phyloP scores from a whole-genome alignment of 2,329 filamentous ascomycete species.

The Fonsecaea nubica region DNA sequence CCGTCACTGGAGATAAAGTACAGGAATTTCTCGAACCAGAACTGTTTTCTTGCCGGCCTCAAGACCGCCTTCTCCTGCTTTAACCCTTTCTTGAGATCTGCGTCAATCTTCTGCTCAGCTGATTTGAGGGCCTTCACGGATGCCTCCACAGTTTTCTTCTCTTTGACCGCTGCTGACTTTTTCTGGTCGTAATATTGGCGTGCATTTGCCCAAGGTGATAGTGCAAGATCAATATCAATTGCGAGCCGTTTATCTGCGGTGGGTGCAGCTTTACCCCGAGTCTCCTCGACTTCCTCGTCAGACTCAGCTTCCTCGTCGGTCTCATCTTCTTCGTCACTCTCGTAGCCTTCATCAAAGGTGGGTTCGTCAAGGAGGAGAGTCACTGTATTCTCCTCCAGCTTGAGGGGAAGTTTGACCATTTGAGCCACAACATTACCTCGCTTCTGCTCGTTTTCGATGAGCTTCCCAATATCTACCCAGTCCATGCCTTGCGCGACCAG shows the following conservation, averaged over 20 bases:
- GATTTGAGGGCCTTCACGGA: slow-evolving; percentile 84
- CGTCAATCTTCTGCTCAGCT: slow-evolving; percentile 84
- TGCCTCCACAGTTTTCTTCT: slow-evolving; percentile 83
- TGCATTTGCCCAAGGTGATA: slow-evolving; percentile 88
- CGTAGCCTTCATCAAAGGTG: slow-evolving; percentile 66
- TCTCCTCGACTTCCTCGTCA: slow-evolving; percentile 40
- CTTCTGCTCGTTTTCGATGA: slow-evolving; percentile 86
- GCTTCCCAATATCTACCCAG: slow-evolving; percentile 86
- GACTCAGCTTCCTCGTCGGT: slow-evolving; percentile 57
- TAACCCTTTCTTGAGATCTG: slow-evolving; percentile 83
- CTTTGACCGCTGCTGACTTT: slow-evolving; percentile 81
- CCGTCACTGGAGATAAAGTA: slow-evolving; percentile 97
- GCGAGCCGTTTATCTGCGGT: slow-evolving; percentile 58
- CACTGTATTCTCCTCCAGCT: slow-evolving; percentile 86
- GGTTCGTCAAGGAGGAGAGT: slow-evolving; percentile 79
- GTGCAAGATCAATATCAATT: slow-evolving; percentile 82
- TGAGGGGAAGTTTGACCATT: slow-evolving; percentile 84
- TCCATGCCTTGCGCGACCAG: slow-evolving; percentile 96
- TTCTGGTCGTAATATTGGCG: slow-evolving; percentile 91
- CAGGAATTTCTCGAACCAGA: slow-evolving; percentile 97
- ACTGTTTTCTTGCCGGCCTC: slow-evolving; percentile 78
- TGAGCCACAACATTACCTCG: slow-evolving; percentile 83
- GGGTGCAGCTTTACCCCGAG: slow-evolving; percentile 36
- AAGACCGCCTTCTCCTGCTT: slow-evolving; percentile 92
- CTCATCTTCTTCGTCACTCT: slow-evolving; percentile 63